Percentiles rank a stretch among this genome's conserved stretches.
phyloP scores from a whole-genome alignment of 495 filamentous ascomycete genomes.

The Articulospora tetracladia region DNA sequence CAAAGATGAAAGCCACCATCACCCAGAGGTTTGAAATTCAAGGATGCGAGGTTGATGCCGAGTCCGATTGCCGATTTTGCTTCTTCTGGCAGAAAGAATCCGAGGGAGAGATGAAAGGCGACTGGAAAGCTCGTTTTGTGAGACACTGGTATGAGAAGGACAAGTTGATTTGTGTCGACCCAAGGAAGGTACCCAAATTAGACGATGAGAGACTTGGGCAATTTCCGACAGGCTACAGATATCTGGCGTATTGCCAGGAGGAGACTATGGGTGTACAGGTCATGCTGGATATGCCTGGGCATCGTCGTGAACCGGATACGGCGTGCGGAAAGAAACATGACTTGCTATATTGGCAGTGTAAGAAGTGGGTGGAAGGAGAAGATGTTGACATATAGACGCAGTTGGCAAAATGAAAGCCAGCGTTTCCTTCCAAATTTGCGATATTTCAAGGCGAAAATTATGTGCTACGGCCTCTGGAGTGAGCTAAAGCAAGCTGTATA shows the following conservation, averaged over 20 bases:
- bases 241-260: constrained; percentile 49
- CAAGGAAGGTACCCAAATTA: constrained; percentile 43
- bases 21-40: constrained; percentile 56
- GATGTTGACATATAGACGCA: constrained; percentile 30
- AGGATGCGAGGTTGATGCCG: constrained; percentile 50
- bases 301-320: constrained; percentile 38
- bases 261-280: constrained; percentile 39
- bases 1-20: constrained; percentile 69
- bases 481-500: too few relatives aligned
- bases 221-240: constrained; percentile 55
- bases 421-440: too few relatives aligned
- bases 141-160: constrained; percentile 69
- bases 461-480: too few relatives aligned
- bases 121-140: constrained; percentile 58
- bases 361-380: constrained; percentile 45
- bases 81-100: constrained; percentile 53
- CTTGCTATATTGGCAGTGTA: constrained; percentile 38
- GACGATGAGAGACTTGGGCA: constrained; percentile 41
- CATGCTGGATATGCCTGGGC: constrained; percentile 42
- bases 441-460: too few relatives aligned
- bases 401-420: too few relatives aligned
- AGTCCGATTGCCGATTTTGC: constrained; percentile 60
- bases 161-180: constrained; percentile 56
- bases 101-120: constrained; percentile 20
- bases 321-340: constrained; percentile 42